These are phyloP conservation scores for Gnomoniopsis sp. DNA, from an alignment of 2,329 filamentous ascomycete genomes.

Conservation along the genomic window DNA sequence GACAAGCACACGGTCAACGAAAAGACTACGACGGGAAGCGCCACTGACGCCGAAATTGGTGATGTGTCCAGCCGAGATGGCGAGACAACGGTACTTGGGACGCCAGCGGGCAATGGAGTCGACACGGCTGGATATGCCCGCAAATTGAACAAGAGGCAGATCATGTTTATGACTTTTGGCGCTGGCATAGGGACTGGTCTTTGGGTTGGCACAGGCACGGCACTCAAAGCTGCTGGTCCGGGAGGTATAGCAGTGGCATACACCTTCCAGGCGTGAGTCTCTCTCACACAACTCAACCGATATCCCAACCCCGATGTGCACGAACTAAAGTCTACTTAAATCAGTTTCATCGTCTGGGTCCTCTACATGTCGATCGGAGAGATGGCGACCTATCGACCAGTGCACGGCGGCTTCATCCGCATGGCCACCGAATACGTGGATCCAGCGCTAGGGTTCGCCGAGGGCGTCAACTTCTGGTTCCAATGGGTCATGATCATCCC, in stretches of 20 bases:
- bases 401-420: conserved; percentile 31
- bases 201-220: conserved; percentile 33
- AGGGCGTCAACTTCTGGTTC: conserved; percentile 33
- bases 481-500: conserved; percentile 31
- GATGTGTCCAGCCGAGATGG: conserved; percentile 11
- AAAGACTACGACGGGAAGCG: background rate
- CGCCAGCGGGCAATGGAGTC: background rate
- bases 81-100: background rate
- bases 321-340: background rate
- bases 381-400: conserved; percentile 29
- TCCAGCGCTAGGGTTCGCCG: conserved; percentile 30
- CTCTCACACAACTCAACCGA: no score
- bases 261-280: conserved; percentile 27
- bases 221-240: conserved; percentile 30
- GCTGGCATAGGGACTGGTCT: conserved; percentile 33
- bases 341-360: conserved; percentile 29
- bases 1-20: background rate
- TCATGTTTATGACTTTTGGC: conserved; percentile 37
- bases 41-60: background rate
- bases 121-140: conserved; percentile 28
- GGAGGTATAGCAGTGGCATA: conserved; percentile 31
- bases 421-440: conserved; percentile 31
- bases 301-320: background rate
- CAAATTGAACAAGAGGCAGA: conserved; percentile 28
- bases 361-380: conserved; percentile 32